phyloP scores from a whole-genome alignment of 495 filamentous ascomycete species.

The Daldinia childiae region DNA sequence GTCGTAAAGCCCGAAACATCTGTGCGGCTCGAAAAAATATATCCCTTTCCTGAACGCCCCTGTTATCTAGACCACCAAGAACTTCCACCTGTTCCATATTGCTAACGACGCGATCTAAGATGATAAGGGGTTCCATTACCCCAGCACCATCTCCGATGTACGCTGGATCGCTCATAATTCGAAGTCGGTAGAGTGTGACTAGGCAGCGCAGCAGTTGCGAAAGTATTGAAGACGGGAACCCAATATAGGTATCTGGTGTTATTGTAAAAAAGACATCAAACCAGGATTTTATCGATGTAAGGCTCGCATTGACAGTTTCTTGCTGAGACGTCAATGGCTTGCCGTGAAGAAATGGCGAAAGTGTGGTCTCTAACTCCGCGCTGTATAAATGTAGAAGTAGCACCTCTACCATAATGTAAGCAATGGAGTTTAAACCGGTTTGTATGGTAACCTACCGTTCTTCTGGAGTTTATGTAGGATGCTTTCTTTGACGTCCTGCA shows the following conservation, averaged over 20 bases:
- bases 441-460: background rate
- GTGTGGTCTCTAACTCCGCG: slow-evolving; percentile 1
- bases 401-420: background rate
- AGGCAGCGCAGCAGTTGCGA: slow-evolving; percentile 1
- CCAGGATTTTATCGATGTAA: slow-evolving; percentile 1
- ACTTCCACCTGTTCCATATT: background rate
- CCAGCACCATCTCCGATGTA: background rate
- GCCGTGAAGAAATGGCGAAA: slow-evolving; percentile 10
- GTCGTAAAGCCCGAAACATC: background rate
- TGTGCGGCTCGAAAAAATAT: slow-evolving; percentile 6
- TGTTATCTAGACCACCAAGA: background rate
- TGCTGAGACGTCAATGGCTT: background rate
- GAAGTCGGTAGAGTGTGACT: background rate
- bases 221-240: slow-evolving; percentile 8
- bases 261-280: slow-evolving; percentile 9
- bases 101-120: background rate
- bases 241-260: slow-evolving; percentile 1
- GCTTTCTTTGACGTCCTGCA: background rate
- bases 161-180: background rate
- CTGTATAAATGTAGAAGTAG: slow-evolving; percentile 8
- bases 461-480: background rate
- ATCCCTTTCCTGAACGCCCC: background rate
- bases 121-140: background rate
- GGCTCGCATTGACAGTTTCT: background rate
- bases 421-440: background rate